Evolutionary conservation across 2,329 filamentous ascomycete genomes (phyloP), one percentile per base, ranked within the genome.

Genomic region (Metarhizium anisopliae): DNA sequence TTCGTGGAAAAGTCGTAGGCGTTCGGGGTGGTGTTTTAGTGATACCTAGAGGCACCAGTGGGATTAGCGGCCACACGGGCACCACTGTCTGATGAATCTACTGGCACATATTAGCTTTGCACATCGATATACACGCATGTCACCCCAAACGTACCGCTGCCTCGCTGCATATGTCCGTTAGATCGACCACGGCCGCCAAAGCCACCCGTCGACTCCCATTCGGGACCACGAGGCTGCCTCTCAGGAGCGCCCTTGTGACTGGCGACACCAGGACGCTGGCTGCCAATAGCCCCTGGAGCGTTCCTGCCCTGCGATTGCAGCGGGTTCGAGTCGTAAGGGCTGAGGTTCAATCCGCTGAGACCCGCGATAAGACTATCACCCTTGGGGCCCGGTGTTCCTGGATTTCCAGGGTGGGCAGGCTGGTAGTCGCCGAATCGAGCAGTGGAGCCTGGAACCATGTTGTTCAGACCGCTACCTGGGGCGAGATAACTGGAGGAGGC

Each of bases 401-500:
- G 65, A 56, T 64, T 72, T 45, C 70, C 65, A 4, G 66, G 59
- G 14, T 71, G 68, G 13, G 65, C 67, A 0, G 67, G 64, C 51
- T 74, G 71, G 60, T 78, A 79, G 54, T 80, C 77, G 16, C 72
- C 70, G 53, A 77, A 76, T 29, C 76, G 74, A 29, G 72, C 72
- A 18, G 68, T 64, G 7, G 66, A 71, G 49, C 63, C 64, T 42
- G 66, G 60, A 49, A 64, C 64, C 62, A 90, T 75, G 58, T 80
- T 82, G 60, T 83, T 83, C 55, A 90, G 67, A 32, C 71, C 72
- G n/a, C 61, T 57, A 11, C 64, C 64, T 3, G 72, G 67, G 4
- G 65, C 72, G 30, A 74, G 70, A 68, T 95, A 96, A 75, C 90
- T 95, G 6, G 90, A 90, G 18, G 90, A 90, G 0, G 72, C 69